Percentiles rank a stretch among this genome's conserved stretches.
These are phyloP conservation scores for Erythrobasidium yunnanense DNA, from an alignment of 768 basidiomycete genomes.

Conservation along the genomic window DNA sequence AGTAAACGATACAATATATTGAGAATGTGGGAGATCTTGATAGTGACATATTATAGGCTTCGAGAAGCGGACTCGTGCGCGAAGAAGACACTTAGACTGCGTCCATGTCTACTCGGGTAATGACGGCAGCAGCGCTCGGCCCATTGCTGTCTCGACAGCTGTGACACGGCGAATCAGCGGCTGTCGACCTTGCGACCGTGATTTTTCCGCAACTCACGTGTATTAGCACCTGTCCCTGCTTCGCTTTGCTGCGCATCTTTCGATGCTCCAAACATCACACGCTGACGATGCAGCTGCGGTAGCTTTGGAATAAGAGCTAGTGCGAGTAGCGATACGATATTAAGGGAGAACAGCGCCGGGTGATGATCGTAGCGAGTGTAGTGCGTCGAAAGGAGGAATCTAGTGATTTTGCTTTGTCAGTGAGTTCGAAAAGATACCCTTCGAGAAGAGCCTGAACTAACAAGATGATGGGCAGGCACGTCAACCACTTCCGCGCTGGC, in stretches of 20 bases:
- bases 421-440: neutral
- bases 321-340: conserved; percentile 59
- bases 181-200: neutral
- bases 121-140: conserved; percentile 2
- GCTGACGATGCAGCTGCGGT: conserved; percentile 47
- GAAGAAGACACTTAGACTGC: no score
- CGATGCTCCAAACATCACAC: conserved; percentile 35
- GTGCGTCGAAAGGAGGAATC: conserved; percentile 93
- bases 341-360: conserved; percentile 64
- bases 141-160: conserved; percentile 14
- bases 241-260: neutral
- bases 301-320: conserved; percentile 86
- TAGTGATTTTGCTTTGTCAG: conserved; percentile 40
- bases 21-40: no score
- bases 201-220: neutral
- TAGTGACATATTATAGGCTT: no score
- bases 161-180: neutral
- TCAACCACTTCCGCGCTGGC: conserved; percentile 92
- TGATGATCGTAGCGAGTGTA: conserved; percentile 95
- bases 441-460: conserved; percentile 39
- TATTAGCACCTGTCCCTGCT: neutral
- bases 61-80: no score
- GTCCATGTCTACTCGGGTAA: no score
- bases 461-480: conserved; percentile 79
- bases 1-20: no score